Base-by-base conservation (phyloP, 331 rosid species). In the Erythrophleum ivorense region DNA sequence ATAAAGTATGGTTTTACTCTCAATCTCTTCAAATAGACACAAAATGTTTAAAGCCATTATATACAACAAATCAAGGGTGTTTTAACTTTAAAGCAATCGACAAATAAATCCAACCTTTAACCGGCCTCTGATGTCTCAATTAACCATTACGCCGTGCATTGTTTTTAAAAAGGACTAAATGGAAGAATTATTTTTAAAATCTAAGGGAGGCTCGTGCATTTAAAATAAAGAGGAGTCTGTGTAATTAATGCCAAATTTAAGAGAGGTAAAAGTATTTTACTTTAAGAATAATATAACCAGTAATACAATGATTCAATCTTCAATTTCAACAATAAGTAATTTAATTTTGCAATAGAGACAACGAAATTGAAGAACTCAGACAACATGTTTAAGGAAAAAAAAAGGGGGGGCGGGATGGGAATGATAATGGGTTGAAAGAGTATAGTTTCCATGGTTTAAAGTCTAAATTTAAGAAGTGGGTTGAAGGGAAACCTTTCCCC, bases 221-320 rank as follows among this genome's bases (percentile, higher is more conserved):
- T 9, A 58, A 58, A 58, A 58, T 58, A 58, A 36, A 58, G 9
- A 2, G 65, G 12, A 58, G 65, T 58, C 36, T 58, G 40, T 49
- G 53, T 49, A 49, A 49, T 29, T 10, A 29, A 60, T 29, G 18
- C 67, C 10, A 60, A 60, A 60, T 60, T 29, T 29, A 60, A 2
- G 9, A 52, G 63, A 57, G 33, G 11, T 57, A 12, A 52, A 52
- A 52, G 5, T 52, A 15, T 52, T 50, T 12, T 52, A 52, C 58
- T 52, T 19, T 24, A 77, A 31, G 54, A 52, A 29, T 52, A 43
- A 68, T 50, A 45, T 70, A 70, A 70, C 70, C 19, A 73, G 29
- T n/a, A 29, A 55, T 57, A 79, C 18, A 76, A 45, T 21, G 19
- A 75, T 76, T 75, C 62, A 74, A 78, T 67, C 50, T 75, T 76